Evolutionary conservation across 768 basidiomycete genomes (phyloP).

Genomic region (Dioszegia hungarica): DNA sequence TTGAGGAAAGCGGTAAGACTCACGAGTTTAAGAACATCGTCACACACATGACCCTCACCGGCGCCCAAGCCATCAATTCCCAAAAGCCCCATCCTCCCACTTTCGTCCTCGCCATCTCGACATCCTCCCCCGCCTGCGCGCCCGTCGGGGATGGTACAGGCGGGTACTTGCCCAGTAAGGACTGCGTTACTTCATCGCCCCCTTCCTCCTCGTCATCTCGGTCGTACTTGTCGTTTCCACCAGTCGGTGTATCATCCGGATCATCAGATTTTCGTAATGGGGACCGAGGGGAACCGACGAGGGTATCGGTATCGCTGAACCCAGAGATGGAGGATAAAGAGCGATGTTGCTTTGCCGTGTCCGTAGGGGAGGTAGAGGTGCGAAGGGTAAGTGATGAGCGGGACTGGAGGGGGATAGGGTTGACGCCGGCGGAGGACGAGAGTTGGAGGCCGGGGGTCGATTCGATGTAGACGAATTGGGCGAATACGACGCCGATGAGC

Average conservation of each 20-base stretch:
- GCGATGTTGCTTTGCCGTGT: slow-evolving; percentile 11
- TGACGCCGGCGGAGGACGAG: neutral
- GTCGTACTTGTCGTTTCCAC: neutral
- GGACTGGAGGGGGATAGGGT: slow-evolving; percentile 1
- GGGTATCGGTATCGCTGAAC: slow-evolving; percentile 32
- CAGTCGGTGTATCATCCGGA: neutral
- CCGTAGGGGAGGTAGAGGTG: neutral
- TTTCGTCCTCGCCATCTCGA: neutral
- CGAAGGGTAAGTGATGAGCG: slow-evolving; percentile 4
- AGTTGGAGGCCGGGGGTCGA: slow-evolving; percentile 22
- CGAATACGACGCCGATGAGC: slow-evolving; percentile 37
- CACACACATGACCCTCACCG: slow-evolving; percentile 33
- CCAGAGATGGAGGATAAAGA: slow-evolving; percentile 13
- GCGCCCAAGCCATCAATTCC: slow-evolving; percentile 34
- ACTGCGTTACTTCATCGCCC: neutral
- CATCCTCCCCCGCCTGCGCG: neutral
- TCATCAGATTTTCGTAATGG: neutral
- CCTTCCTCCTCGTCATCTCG: neutral
- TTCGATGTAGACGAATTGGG: slow-evolving; percentile 33
- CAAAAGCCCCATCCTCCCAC: slow-evolving; percentile 37
- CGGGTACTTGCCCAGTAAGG: neutral
- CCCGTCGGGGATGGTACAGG: neutral
- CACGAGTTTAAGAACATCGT: slow-evolving; percentile 44
- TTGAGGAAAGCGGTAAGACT: no score
- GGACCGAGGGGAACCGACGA: slow-evolving; percentile 23